Base-by-base conservation (phyloP, 176 grass and related monocot species). In the Triticum monococcum region DNA sequence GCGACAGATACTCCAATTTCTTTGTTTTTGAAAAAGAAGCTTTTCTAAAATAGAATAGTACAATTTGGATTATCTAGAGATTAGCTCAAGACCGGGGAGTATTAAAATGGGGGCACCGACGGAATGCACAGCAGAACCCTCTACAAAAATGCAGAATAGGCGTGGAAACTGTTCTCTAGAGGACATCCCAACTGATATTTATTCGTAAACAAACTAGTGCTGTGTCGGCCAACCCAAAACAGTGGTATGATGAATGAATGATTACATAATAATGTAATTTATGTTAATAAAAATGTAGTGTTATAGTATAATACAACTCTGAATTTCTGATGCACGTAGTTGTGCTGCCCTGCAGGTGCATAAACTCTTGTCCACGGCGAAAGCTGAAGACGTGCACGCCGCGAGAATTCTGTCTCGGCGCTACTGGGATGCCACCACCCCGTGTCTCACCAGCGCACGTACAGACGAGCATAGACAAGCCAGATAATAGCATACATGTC, bases 91-190 rank as follows among this genome's bases (percentile, higher is more conserved):
- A 30, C 12, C 3, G 17, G 20, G 22, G 52, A 30, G 8, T 65
- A 28, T 5, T 33, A 63, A 67, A 81, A 33, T 31, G 3, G 6
- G 28, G 2, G 32, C 86, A 87, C 86, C 70, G 79, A 82, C 86
- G 50, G 79, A 26, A 68, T 77, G 43, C 12, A 30, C 17, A n/a
- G 36, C 7, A 54, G 2, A 28, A 12, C 3, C 33, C 23, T 40
- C 23, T 31, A 20, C 8, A 75, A 10, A 52, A 50, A 20, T 31
- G 25, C 24, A 52, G 24, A 73, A 54, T 4, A 22, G 57, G 50
- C 30, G 22, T 36, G 78, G n/a, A 13, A 16, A 40, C 9, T 57
- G 16, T 33, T 77, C 22, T 33, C 9, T 77, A 20, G 40, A 52
- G 46, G 46, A 28, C 28, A 56, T 77, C 46, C 25, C 74, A 77